These are phyloP conservation scores for Aphanocladium album DNA, from an alignment of 2,329 filamentous ascomycete species.

Conservation along the genomic window DNA sequence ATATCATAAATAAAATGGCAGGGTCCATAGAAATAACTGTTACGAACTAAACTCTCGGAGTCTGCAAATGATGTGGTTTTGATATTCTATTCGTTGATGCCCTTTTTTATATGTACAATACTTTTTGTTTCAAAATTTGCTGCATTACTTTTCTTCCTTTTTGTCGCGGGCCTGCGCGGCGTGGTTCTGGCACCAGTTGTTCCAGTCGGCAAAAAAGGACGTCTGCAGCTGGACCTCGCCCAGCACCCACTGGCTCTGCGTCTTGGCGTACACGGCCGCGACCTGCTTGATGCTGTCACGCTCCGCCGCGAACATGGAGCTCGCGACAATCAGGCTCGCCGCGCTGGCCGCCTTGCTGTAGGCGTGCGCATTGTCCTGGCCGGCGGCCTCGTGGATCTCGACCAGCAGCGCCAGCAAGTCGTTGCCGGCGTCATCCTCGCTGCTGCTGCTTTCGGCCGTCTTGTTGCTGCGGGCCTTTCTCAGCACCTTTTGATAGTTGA, in stretches of 20 bases:
- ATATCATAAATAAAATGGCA: slow-evolving; percentile 27
- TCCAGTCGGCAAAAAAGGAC: slow-evolving; percentile 66
- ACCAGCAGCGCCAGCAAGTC: slow-evolving; percentile 54
- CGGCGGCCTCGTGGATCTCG: slow-evolving; percentile 64
- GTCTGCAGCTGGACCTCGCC: slow-evolving; percentile 57
- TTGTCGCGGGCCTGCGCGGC: slow-evolving; percentile 29
- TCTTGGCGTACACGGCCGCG: slow-evolving; percentile 59
- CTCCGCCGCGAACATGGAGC: slow-evolving; percentile 52
- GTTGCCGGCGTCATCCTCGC: slow-evolving; percentile 36
- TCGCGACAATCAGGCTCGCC: slow-evolving; percentile 62
- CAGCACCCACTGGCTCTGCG: slow-evolving; percentile 53
- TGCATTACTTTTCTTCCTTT: not conserved
- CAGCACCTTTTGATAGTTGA: slow-evolving; percentile 64
- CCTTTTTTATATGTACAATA: not conserved
- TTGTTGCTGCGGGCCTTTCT: slow-evolving; percentile 47
- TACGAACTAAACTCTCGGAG: slow-evolving; percentile 27
- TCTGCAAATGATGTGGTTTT: not conserved
- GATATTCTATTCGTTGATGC: not conserved
- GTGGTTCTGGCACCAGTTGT: slow-evolving; percentile 63
- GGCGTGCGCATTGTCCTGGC: slow-evolving; percentile 58
- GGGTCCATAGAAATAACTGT: not conserved
- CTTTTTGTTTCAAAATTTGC: not conserved
- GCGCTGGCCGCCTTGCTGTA: slow-evolving; percentile 72
- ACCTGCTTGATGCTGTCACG: slow-evolving; percentile 49
- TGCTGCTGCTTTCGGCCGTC: slow-evolving; percentile 37